Conservation (phyloP, 1,284 basidiomycete genomes). For the Apiotrichum laibachii region DNA sequence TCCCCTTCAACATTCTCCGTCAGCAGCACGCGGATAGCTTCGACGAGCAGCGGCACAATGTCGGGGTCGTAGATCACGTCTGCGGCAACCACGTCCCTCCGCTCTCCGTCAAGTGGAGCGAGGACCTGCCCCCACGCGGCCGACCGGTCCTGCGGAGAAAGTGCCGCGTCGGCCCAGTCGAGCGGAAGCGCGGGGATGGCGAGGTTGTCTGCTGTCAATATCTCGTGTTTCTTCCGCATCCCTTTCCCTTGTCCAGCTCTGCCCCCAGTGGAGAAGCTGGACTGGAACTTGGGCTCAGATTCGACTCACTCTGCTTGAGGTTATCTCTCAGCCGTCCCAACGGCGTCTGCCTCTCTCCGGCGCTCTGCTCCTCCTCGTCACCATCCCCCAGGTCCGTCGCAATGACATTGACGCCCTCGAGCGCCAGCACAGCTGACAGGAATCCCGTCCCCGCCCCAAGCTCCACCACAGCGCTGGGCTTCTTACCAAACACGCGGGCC, state of each 20-base stretch:
- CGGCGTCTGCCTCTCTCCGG: slow-evolving; percentile 43
- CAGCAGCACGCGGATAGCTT: slow-evolving; percentile 33
- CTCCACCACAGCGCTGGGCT: slow-evolving; percentile 29
- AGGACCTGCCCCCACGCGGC: slow-evolving; percentile 26
- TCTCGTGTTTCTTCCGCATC: no score
- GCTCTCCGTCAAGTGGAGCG: neutral
- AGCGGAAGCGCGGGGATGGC: slow-evolving; percentile 19
- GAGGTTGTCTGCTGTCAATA: slow-evolving; percentile 15
- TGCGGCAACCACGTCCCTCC: slow-evolving; percentile 44
- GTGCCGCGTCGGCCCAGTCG: slow-evolving; percentile 39
- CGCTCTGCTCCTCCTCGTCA: slow-evolving; percentile 46
- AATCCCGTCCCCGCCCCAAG: slow-evolving; percentile 51
- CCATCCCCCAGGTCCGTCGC: slow-evolving; percentile 57
- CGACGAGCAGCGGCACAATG: slow-evolving; percentile 44
- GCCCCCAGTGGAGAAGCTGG: neutral
- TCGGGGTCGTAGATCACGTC: slow-evolving; percentile 54
- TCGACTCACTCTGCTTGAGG: slow-evolving; percentile 37
- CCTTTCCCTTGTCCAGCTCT: no score
- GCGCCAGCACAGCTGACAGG: slow-evolving; percentile 42
- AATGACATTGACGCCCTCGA: slow-evolving; percentile 63
- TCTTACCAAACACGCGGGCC: slow-evolving; percentile 8
- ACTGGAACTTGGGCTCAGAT: no score
- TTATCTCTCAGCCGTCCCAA: slow-evolving; percentile 36
- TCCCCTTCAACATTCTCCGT: neutral
- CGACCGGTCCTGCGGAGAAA: slow-evolving; percentile 17